These are phyloP conservation scores for Calonectria hongkongensis DNA, from an alignment of 2,329 filamentous ascomycete species.

Conservation along the genomic window DNA sequence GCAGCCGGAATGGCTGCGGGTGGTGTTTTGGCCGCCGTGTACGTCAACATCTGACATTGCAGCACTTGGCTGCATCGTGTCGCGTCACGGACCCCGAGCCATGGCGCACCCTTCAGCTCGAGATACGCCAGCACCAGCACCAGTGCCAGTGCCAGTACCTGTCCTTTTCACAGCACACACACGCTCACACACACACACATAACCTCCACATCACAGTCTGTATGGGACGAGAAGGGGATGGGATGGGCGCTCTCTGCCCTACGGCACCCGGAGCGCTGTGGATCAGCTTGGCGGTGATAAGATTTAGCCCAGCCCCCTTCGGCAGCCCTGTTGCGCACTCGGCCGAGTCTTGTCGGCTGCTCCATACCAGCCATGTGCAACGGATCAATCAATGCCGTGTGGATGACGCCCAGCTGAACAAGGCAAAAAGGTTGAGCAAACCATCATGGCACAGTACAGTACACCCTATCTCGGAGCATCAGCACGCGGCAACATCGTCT, in stretches of 20 bases:
- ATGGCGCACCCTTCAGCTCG: constrained; percentile 13
- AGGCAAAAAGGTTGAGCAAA: neutral
- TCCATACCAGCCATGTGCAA: constrained; percentile 29
- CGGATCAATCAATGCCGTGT: constrained; percentile 11
- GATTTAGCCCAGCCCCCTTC: constrained; percentile 25
- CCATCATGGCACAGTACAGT: neutral
- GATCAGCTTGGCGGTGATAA: constrained; percentile 21
- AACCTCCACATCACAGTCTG: constrained; percentile 6
- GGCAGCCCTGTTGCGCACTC: constrained; percentile 1
- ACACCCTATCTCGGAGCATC: constrained; percentile 2
- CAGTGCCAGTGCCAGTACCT: neutral
- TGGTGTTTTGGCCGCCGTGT: constrained; percentile 12
- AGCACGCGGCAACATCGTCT: constrained; percentile 18
- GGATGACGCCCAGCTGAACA: constrained; percentile 13
- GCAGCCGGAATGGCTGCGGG: constrained; percentile 23
- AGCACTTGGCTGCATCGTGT: constrained; percentile 2
- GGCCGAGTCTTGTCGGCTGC: constrained; percentile 29
- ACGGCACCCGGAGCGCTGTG: constrained; percentile 10
- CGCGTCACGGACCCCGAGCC: constrained; percentile 11
- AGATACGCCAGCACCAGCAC: neutral
- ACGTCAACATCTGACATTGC: constrained; percentile 21
- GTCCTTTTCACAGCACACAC: no score
- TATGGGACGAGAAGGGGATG: neutral
- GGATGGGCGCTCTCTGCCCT: constrained; percentile 12
- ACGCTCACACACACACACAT: neutral